Evolutionary conservation across 495 filamentous ascomycete genomes (phyloP), one percentile per base, ranked within the genome.

Genomic region (Platismatia glauca): DNA sequence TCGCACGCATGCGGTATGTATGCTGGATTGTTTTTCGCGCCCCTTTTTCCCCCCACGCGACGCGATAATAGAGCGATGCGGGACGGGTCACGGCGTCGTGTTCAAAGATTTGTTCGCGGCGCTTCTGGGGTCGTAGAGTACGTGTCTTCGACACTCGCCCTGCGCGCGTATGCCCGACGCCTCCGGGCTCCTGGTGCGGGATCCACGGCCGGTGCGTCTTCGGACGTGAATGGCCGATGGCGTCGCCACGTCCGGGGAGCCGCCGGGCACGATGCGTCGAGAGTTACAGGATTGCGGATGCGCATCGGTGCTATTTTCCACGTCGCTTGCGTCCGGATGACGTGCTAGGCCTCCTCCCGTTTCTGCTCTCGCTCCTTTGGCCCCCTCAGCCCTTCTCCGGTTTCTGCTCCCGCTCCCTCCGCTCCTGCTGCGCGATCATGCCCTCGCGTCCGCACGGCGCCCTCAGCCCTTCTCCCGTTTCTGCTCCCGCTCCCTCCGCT

Each of bases 391-490:
- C 31, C 29, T 66, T 59, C 57, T 58, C 34, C 27, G 63, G 61
- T 69, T 60, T 64, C 46, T 70, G 70, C 56, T 59, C 64, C n/a
- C 52, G 41, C 37, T 57, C 57, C 50, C 61, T 50, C 35, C 65
- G 64, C 29, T 64, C 60, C 50, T 66, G 63, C 37, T 69, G 61
- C 59, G 71, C 71, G 43, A 62, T 41, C 27, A 15, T 38, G 5
- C 8, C 22, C 46, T n/a, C 24, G 44, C 16, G 7, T n/a, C n/a
- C 15, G 7, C 31, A 3, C 7, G 2, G 3, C 24, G 29, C 20
- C 18, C 13, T 55, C 58, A 48, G 24, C 55, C 31, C 29, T 66
- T 59, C 57, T 58, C 34, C 27, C 63, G 61, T 69, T 60, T 64
- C 46, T 70, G 70, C 56, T 59, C 64, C n/a, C 52, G 41, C 37